Evolutionary conservation across 768 basidiomycete species (phyloP), one percentile per base, ranked within the genome.

Genomic region (Mrakia gelida): DNA sequence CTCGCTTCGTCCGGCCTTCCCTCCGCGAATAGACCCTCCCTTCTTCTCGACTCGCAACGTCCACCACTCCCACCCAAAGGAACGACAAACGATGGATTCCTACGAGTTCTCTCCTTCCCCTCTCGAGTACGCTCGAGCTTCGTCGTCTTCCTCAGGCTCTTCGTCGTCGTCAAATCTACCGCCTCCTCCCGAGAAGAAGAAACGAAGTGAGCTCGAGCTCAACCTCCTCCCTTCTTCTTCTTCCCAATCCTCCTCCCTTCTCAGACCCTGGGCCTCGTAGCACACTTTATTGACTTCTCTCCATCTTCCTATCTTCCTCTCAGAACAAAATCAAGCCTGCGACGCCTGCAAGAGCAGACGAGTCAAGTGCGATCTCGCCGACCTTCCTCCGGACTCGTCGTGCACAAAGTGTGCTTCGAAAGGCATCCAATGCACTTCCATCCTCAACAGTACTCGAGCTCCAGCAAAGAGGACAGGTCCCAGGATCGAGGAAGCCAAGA

Each of bases 201-300:
- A 65, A 26, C 63, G 63, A 32, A 65, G 63, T 65, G 28, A 65
- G 63, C 30, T 38, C 63, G 63, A 65, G 63, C 34, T 65, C 30
- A 65, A 10, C 30, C 32, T 34, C 18, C 30, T 30, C 62, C 28
- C 30, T 34, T 34, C 16, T 10, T 15, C 32, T 65, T 7, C 10
- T 38, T 3, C 63, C 63, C 26, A 34, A 23, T 30, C 62, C 16
- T 32, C n/a, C 61, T 18, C n/a, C n/a, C 21, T 23, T 18, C 26
- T 4, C n/a, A 62, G 16, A 11, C 11, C 15, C 11, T 6, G 45
- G 45, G 45, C 15, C 21, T 61, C 9, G 30, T 61, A n/a, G 6
- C 11, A 16, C 7, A 65, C 21, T 38, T 32, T 4, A 32, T 8
- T 65, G 30, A 28, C 16, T 1, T 30, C 9, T 18, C 6, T 1